Conservation (phyloP, 2,329 filamentous ascomycete species). For the Thermoascus crustaceus region DNA sequence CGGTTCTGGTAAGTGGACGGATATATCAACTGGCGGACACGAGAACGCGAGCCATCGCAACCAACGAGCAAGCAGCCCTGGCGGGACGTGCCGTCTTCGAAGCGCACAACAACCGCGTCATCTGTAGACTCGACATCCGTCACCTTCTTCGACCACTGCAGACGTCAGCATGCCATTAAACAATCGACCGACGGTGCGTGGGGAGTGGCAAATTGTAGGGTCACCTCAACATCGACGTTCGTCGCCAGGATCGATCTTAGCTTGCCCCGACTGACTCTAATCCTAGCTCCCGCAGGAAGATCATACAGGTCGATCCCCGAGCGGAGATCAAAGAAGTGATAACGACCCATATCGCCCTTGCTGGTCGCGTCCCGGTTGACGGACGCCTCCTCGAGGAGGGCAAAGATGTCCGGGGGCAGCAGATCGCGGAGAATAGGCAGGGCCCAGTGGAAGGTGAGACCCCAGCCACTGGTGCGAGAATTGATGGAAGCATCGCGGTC, state of each 20-base stretch:
- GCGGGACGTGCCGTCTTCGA: constrained; percentile 39
- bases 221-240: constrained; percentile 41
- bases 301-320: constrained; percentile 41
- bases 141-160: constrained; percentile 33
- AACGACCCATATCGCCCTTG: constrained; percentile 41
- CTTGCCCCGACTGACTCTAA: constrained; percentile 42
- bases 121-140: constrained; percentile 24
- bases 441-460: constrained; percentile 57
- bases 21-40: constrained; percentile 29
- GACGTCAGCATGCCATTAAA: too few species aligned
- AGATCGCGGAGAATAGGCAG: constrained; percentile 45
- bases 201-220: too few species aligned
- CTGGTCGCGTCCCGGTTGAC: constrained; percentile 47
- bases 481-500: constrained; percentile 38
- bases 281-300: constrained; percentile 38
- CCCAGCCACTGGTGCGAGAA: constrained; percentile 51
- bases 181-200: too few species aligned
- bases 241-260: constrained; percentile 41
- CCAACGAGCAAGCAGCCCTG: constrained; percentile 41
- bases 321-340: constrained; percentile 50
- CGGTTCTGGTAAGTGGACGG: constrained; percentile 21
- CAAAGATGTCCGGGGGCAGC: constrained; percentile 41
- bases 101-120: constrained; percentile 35
- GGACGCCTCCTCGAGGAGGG: constrained; percentile 43
- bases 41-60: constrained; percentile 45